Percentiles rank a stretch among this genome's conserved stretches.
Evolutionary conservation across 208 protist species (phyloP).

Genomic region (Novymonas esmeraldas): DNA sequence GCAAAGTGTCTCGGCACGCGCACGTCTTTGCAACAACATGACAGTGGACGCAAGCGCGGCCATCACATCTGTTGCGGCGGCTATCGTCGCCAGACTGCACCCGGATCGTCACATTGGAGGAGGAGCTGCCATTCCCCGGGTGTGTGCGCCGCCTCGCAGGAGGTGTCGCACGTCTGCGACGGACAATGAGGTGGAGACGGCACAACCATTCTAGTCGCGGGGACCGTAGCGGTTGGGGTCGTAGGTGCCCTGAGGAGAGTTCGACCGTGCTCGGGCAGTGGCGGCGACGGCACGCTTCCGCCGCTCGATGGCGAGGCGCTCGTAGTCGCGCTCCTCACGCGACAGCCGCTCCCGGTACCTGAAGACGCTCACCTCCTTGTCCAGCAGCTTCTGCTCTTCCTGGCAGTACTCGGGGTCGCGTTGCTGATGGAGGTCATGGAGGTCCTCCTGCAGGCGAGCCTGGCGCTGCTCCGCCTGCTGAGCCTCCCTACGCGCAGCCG

Average conservation of each 20-base stretch:
- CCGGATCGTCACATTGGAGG: too few species aligned
- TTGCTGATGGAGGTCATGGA: constrained; percentile 48
- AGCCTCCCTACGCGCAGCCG: constrained; percentile 36
- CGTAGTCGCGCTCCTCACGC: constrained; percentile 74
- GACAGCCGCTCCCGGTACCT: constrained; percentile 68
- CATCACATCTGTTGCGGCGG: background rate
- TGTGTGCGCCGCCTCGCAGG: too few species aligned
- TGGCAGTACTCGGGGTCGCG: constrained; percentile 51
- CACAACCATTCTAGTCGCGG: constrained; percentile 31
- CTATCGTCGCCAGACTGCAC: too few species aligned
- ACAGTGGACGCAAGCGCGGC: background rate
- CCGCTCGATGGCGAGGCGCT: constrained; percentile 68
- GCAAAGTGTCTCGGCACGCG: too few species aligned
- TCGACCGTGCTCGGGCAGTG: constrained; percentile 18
- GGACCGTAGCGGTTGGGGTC: constrained; percentile 29
- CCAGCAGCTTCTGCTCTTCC: constrained; percentile 72
- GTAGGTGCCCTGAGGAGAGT: constrained; percentile 24
- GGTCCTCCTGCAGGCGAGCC: constrained; percentile 47
- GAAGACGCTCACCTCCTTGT: constrained; percentile 84
- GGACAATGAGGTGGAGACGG: background rate
- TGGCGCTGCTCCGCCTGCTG: constrained; percentile 44
- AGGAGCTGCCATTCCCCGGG: too few species aligned
- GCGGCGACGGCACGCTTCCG: constrained; percentile 31
- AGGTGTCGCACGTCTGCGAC: background rate
- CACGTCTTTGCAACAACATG: background rate